These are phyloP conservation scores for Fagus crenata DNA, from an alignment of 306 rosid species.

Conservation along the genomic window DNA sequence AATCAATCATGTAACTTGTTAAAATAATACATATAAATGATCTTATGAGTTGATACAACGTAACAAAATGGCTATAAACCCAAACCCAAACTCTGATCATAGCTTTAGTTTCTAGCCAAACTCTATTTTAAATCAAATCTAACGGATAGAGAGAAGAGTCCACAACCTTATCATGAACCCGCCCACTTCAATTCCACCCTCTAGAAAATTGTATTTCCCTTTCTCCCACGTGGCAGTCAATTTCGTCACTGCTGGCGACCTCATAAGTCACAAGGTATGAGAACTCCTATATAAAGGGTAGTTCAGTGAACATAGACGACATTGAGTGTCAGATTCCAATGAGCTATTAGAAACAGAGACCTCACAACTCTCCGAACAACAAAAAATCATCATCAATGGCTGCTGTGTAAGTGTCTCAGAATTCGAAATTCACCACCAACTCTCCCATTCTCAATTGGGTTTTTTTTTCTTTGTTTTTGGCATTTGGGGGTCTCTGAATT, in stretches of 20 bases:
- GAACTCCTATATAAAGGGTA: neutral
- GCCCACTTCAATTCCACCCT: neutral
- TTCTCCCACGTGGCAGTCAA: neutral
- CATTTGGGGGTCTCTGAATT: neutral
- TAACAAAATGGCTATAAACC: too few relatives aligned
- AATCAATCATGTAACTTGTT: too few relatives aligned
- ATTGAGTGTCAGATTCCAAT: neutral
- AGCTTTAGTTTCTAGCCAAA: too few relatives aligned
- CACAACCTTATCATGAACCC: too few relatives aligned
- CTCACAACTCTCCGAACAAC: neutral
- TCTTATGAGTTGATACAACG: too few relatives aligned
- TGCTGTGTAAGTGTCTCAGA: slow-evolving; percentile 26
- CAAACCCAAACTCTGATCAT: too few relatives aligned
- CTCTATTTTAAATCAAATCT: too few relatives aligned
- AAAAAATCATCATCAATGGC: slow-evolving; percentile 34
- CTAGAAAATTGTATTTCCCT: neutral
- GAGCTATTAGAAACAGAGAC: neutral
- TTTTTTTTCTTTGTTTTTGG: neutral
- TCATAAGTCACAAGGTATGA: neutral
- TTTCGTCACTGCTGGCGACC: neutral
- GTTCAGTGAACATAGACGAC: neutral
- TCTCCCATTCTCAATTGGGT: neutral
- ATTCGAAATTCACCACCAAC: neutral
- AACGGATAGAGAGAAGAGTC: too few relatives aligned
- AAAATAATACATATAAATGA: too few relatives aligned